A percentile compares a stretch with the other conserved stretches of the same genome.
Evolutionary conservation across 352 stramenopile species (phyloP).

Genomic region (Globisporangium parvum): DNA sequence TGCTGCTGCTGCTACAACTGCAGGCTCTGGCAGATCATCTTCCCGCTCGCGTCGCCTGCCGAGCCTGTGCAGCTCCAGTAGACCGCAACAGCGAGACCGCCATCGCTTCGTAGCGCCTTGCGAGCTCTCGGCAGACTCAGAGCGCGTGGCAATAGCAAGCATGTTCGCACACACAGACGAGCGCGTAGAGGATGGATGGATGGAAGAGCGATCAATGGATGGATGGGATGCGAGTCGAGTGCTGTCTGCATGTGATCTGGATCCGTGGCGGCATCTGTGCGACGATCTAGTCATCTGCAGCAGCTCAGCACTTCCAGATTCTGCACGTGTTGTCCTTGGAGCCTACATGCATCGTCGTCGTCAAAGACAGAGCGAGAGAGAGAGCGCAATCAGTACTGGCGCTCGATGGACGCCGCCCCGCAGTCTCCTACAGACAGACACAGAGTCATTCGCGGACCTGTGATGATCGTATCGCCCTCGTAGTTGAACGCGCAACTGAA

Average conservation of each 20-base stretch:
- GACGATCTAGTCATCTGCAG: too few species aligned
- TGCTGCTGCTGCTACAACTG: slow-evolving; percentile 9
- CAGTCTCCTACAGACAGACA: background rate
- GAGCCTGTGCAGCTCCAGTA: slow-evolving; percentile 46
- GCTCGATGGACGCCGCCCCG: too few species aligned
- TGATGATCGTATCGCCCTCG: slow-evolving; percentile 96
- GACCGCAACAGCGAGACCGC: background rate
- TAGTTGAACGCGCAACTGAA: slow-evolving; percentile 97
- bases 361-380: too few species aligned
- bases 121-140: background rate
- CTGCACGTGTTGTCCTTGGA: slow-evolving; percentile 85
- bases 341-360: slow-evolving; percentile 28
- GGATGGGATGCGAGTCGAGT: background rate
- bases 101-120: too few species aligned
- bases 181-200: too few species aligned
- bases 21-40: slow-evolving; percentile 69
- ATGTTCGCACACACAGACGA: too few species aligned
- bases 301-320: slow-evolving; percentile 70
- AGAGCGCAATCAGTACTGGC: background rate
- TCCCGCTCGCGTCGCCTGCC: slow-evolving; percentile 59
- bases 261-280: too few species aligned
- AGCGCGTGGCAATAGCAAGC: background rate
- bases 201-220: background rate
- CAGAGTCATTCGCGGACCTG: slow-evolving; percentile 49
- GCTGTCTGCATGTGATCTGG: too few species aligned